A percentile compares a stretch with the other conserved stretches of the same genome.
Evolutionary conservation across 345 rosid species (phyloP).

Genomic region (Bruguiera parviflora): DNA sequence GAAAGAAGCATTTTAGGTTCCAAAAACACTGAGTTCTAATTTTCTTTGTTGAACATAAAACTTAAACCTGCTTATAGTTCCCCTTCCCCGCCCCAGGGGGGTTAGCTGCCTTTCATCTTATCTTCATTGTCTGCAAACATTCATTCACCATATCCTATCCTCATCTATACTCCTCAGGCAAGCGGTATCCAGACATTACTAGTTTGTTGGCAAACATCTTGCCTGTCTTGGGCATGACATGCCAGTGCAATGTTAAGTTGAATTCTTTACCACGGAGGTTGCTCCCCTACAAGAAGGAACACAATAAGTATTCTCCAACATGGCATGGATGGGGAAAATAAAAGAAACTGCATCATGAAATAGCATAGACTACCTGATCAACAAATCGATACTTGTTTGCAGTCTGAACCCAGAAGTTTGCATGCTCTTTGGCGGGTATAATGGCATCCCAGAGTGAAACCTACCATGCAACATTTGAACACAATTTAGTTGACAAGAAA

Average conservation of each 20-base stretch:
- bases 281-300: conserved; percentile 50
- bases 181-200: conserved; percentile 64
- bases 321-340: neutral
- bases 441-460: conserved; percentile 96
- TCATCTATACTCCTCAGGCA: conserved; percentile 75
- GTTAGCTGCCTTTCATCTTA: conserved; percentile 9
- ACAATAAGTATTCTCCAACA: conserved; percentile 7
- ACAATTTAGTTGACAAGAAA: neutral
- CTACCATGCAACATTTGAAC: conserved; percentile 29
- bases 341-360: neutral
- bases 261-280: conserved; percentile 76
- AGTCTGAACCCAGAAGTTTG: conserved; percentile 68
- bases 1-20: no score
- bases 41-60: conserved; percentile 9
- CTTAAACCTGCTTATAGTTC: conserved; percentile 1
- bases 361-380: conserved; percentile 60
- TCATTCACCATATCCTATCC: conserved; percentile 8
- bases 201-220: conserved; percentile 81
- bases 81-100: neutral
- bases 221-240: conserved; percentile 94
- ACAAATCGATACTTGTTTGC: conserved; percentile 89
- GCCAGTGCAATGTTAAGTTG: conserved; percentile 93
- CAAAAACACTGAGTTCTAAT: no score
- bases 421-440: conserved; percentile 73
- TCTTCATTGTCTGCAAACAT: conserved; percentile 3